These are phyloP conservation scores for Patellaria atrata DNA, from an alignment of 495 filamentous ascomycete genomes.

Conservation along the genomic window DNA sequence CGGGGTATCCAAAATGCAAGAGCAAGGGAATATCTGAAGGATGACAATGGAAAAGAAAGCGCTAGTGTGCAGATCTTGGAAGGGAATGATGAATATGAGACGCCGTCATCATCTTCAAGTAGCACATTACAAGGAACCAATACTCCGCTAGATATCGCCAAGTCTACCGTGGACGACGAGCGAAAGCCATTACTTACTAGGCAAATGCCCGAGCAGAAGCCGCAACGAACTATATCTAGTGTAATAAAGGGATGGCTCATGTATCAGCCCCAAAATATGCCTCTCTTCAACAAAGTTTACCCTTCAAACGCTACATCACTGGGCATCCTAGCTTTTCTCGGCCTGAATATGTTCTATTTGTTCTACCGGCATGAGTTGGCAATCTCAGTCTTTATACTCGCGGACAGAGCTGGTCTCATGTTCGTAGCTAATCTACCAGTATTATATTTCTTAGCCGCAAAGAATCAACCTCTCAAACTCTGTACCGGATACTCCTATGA, in stretches of 20 bases:
- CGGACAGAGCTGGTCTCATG: constrained; percentile 38
- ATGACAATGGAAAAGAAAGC: not conserved
- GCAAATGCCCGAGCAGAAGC: not conserved
- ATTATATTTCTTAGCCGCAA: constrained; percentile 46
- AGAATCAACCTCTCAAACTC: constrained; percentile 44
- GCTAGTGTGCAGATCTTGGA: too few relatives aligned
- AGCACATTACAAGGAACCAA: constrained; percentile 19
- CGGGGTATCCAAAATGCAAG: constrained; percentile 3
- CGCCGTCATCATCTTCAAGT: constrained; percentile 19
- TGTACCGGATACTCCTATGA: constrained; percentile 51
- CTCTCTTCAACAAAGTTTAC: constrained; percentile 37
- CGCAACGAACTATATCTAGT: constrained; percentile 1
- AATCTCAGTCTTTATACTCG: constrained; percentile 36
- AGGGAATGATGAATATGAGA: constrained; percentile 2
- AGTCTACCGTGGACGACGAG: constrained; percentile 12
- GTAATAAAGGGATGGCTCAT: constrained; percentile 26
- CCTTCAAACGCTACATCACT: constrained; percentile 40
- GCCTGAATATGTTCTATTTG: constrained; percentile 41
- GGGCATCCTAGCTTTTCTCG: constrained; percentile 33
- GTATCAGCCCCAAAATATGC: constrained; percentile 41
- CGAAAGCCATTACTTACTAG: constrained; percentile 12
- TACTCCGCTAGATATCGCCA: constrained; percentile 12
- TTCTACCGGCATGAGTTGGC: constrained; percentile 34
- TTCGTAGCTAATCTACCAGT: constrained; percentile 46
- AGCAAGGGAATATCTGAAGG: not conserved